These are phyloP conservation scores for Pseudognaphalium luteoalbum DNA, from an alignment of 129 eudicot species.

Conservation along the genomic window DNA sequence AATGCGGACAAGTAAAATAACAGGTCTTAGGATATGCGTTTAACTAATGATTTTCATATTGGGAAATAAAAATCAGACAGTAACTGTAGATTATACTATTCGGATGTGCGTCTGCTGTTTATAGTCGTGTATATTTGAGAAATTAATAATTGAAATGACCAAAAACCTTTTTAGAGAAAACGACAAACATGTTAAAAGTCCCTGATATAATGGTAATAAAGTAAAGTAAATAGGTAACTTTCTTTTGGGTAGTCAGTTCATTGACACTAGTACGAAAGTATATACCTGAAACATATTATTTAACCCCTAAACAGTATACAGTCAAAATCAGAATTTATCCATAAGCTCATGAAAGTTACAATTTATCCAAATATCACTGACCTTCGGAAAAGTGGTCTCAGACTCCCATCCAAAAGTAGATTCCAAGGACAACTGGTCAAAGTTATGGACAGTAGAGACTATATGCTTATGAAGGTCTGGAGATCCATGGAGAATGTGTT, in stretches of 20 bases:
- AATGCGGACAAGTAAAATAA: neutral
- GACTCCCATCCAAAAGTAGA: constrained; percentile 79
- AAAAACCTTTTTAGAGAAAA: too few relatives aligned
- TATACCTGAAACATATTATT: neutral
- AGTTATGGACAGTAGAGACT: constrained; percentile 26
- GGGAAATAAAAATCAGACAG: neutral
- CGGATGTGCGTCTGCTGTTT: neutral
- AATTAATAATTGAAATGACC: neutral
- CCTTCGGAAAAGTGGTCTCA: constrained; percentile 71
- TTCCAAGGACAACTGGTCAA: constrained; percentile 28
- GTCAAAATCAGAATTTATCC: neutral
- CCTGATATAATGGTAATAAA: neutral
- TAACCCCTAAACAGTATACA: too few relatives aligned
- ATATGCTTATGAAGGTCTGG: constrained; percentile 57
- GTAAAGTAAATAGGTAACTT: neutral
- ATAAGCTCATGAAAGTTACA: too few relatives aligned
- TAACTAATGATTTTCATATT: neutral
- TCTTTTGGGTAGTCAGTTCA: neutral
- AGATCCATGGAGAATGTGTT: constrained; percentile 76
- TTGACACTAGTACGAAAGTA: neutral
- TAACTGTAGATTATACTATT: neutral
- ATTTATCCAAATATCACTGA: constrained; percentile 21
- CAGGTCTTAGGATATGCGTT: neutral
- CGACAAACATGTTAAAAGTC: neutral
- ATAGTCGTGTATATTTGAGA: neutral